Conservation (phyloP, 148 eudicot species). For the Selenicereus undatus region DNA sequence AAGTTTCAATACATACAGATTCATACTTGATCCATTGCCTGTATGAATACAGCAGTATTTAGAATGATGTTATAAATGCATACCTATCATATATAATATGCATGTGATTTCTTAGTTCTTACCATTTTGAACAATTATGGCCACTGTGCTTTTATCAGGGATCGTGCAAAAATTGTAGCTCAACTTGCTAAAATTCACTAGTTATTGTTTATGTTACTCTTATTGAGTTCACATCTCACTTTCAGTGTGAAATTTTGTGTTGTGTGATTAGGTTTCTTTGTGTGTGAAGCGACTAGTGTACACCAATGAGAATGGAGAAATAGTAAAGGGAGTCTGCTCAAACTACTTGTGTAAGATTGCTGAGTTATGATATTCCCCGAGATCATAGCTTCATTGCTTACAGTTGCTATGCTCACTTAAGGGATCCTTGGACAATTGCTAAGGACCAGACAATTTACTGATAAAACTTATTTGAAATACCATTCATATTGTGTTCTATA, state of each 20-base stretch:
- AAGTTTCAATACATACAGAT: conserved; percentile 22
- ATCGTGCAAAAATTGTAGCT: neutral
- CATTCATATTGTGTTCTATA: neutral
- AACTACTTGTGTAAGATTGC: conserved; percentile 84
- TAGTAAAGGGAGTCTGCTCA: conserved; percentile 97
- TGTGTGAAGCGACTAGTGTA: conserved; percentile 97
- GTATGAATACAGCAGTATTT: neutral
- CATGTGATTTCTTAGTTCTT: neutral
- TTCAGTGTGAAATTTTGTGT: neutral
- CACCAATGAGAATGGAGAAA: conserved; percentile 88
- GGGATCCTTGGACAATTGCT: neutral
- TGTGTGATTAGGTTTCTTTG: conserved; percentile 66
- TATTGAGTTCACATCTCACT: neutral
- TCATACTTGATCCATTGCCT: neutral
- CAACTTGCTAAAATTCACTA: neutral
- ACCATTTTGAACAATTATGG: neutral
- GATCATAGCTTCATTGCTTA: neutral
- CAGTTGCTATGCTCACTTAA: neutral
- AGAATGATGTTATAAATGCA: neutral
- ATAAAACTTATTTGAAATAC: neutral
- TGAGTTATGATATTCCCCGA: neutral
- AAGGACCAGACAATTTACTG: neutral
- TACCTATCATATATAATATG: neutral
- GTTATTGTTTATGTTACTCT: neutral
- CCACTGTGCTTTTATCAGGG: neutral